Evolutionary conservation across 306 rosid species (phyloP), one percentile per base, ranked within the genome.

Genomic region (Delonix regia): DNA sequence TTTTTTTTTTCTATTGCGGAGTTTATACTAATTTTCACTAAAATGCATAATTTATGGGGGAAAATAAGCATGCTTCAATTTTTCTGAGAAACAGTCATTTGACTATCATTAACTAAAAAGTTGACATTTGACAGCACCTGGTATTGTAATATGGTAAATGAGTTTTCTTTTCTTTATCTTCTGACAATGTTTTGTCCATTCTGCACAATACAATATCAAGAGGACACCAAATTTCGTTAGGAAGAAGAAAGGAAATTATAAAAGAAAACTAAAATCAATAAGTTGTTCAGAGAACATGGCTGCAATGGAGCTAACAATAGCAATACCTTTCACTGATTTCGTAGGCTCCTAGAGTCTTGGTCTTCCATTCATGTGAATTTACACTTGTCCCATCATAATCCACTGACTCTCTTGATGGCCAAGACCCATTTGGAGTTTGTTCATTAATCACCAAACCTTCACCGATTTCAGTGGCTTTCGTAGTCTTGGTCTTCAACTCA

Each of bases 311-410:
- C 38, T 11, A 48, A 30, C 75, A 66, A 42, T 19, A 61, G 63
- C 16, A 81, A 16, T 76, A 95, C 99, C 97, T 92, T 71, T 86
- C 88, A 78, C 71, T 80, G 66, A 70, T n/a, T 69, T 86, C 82
- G 42, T 83, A 64, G 55, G 75, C 68, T 77, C 75, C 61, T 16
- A 63, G 16, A 67, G 69, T 79, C 38, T 47, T 70, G 45, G 85
- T 38, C 67, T 69, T 88, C 78, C 82, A 75, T 60, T 88, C 87
- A 41, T 60, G 76, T 25, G 83, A 73, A 67, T 71, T 74, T 42
- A 87, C 93, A 71, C 84, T 86, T 49, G 82, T 74, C 22, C 75
- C 85, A 71, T 88, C 88, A 83, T 76, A 76, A 59, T 82, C 83
- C 42, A 75, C 68, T 11, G 93, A 85, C 30, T 78, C 90, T 69